A percentile compares a stretch with the other conserved stretches of the same genome.
phyloP scores from a whole-genome alignment of 306 rosid genomes.

The Medicago truncatula region DNA sequence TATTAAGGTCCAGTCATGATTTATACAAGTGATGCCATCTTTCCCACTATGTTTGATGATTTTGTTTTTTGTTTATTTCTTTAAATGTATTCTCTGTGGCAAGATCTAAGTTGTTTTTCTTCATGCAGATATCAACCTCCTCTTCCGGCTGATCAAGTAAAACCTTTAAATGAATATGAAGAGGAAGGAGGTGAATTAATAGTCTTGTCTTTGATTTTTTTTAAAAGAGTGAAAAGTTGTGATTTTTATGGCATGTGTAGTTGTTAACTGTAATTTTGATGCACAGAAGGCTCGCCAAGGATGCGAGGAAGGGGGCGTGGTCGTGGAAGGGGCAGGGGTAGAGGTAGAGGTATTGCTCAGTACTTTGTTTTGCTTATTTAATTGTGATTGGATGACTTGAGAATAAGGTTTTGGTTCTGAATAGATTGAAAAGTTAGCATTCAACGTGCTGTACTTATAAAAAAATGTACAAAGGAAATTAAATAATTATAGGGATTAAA shows the following conservation, averaged over 20 bases:
- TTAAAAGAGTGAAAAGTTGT: constrained; percentile 21
- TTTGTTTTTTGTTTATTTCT: not conserved
- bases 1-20: not conserved
- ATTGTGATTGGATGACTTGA: not conserved
- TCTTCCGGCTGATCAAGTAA: constrained; percentile 82
- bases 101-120: constrained; percentile 23
- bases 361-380: constrained; percentile 33
- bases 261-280: constrained; percentile 35
- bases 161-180: constrained; percentile 76
- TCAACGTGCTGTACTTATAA: not conserved
- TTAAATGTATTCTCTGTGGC: not conserved
- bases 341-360: constrained; percentile 60
- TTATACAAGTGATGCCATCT: not conserved
- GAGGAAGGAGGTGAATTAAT: constrained; percentile 76
- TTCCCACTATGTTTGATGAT: not conserved
- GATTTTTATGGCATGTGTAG: constrained; percentile 4
- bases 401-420: not conserved
- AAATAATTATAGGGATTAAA: not conserved
- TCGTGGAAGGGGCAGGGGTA: constrained; percentile 80
- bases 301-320: constrained; percentile 66
- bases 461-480: not conserved
- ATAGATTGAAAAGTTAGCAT: not conserved
- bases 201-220: constrained; percentile 8
- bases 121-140: constrained; percentile 83
- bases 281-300: constrained; percentile 78